A percentile compares a stretch with the other conserved stretches of the same genome.
Evolutionary conservation across 306 rosid genomes (phyloP).

Genomic region (Quillaja saponaria): DNA sequence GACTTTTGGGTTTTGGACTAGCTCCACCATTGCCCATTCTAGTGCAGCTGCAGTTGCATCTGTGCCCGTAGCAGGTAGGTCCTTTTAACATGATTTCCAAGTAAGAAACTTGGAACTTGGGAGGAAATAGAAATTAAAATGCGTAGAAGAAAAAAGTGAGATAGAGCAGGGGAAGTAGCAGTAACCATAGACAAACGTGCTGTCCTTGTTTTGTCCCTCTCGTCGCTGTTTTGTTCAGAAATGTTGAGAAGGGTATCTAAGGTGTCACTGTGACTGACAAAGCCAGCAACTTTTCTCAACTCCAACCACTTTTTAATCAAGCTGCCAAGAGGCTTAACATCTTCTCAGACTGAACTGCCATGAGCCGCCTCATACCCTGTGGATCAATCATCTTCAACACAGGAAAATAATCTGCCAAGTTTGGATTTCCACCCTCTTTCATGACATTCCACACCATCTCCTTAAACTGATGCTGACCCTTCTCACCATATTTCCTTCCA

Average conservation of each 20-base stretch:
- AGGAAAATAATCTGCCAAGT: constrained; percentile 46
- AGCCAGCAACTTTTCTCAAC: constrained; percentile 5
- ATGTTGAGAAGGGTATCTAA: constrained; percentile 47
- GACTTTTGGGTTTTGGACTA: constrained; percentile 39
- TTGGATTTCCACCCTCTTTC: constrained; percentile 40
- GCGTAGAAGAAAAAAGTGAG: too few species aligned
- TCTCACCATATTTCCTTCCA: too few species aligned
- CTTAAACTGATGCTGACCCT: too few species aligned
- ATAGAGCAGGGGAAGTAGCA: not conserved
- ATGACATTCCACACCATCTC: constrained; percentile 29
- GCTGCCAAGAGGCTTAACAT: constrained; percentile 7
- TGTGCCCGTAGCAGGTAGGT: constrained; percentile 32
- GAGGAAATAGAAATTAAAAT: too few species aligned
- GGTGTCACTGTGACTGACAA: constrained; percentile 26
- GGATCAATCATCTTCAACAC: constrained; percentile 41
- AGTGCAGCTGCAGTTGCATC: constrained; percentile 33
- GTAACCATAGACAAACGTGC: constrained; percentile 38
- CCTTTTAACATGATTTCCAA: constrained; percentile 29
- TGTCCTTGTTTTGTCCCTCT: constrained; percentile 28
- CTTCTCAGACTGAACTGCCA: constrained; percentile 13
- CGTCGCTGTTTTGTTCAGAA: constrained; percentile 29
- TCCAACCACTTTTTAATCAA: constrained; percentile 37
- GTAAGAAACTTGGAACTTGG: not conserved
- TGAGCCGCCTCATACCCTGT: constrained; percentile 29
- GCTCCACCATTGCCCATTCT: constrained; percentile 51